Evolutionary conservation across 352 stramenopile species (phyloP).

Genomic region (Globisporangium sylvaticum): DNA sequence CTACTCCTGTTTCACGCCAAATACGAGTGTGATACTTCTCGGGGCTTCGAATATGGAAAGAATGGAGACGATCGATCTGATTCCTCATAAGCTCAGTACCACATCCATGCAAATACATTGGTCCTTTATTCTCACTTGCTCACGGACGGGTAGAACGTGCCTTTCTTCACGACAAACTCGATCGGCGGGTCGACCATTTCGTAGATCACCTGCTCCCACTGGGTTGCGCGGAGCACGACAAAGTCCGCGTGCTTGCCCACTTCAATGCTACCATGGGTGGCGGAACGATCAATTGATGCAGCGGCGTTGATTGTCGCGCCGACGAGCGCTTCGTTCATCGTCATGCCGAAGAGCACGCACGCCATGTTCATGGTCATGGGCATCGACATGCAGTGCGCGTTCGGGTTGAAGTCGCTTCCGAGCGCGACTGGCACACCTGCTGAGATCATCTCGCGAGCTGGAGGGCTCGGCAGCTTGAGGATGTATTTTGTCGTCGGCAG

Average conservation of each 20-base stretch:
- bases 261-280: slow-evolving; percentile 72
- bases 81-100: neutral
- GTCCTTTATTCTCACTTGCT: neutral
- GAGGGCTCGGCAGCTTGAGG: slow-evolving; percentile 68
- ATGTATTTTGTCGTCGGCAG: slow-evolving; percentile 85
- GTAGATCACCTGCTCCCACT: slow-evolving; percentile 87
- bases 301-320: slow-evolving; percentile 79
- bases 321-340: slow-evolving; percentile 83
- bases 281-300: slow-evolving; percentile 72
- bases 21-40: no score
- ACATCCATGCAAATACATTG: neutral
- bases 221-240: slow-evolving; percentile 53
- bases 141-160: slow-evolving; percentile 16
- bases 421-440: slow-evolving; percentile 65
- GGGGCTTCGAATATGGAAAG: neutral
- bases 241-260: slow-evolving; percentile 75
- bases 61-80: neutral
- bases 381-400: slow-evolving; percentile 86
- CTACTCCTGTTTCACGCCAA: neutral
- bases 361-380: slow-evolving; percentile 86
- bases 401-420: slow-evolving; percentile 84
- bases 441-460: slow-evolving; percentile 67
- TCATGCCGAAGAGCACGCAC: slow-evolving; percentile 82
- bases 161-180: slow-evolving; percentile 74
- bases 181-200: slow-evolving; percentile 81